Evolutionary conservation across 352 stramenopile species (phyloP).

Genomic region (Peronospora tabacina): DNA sequence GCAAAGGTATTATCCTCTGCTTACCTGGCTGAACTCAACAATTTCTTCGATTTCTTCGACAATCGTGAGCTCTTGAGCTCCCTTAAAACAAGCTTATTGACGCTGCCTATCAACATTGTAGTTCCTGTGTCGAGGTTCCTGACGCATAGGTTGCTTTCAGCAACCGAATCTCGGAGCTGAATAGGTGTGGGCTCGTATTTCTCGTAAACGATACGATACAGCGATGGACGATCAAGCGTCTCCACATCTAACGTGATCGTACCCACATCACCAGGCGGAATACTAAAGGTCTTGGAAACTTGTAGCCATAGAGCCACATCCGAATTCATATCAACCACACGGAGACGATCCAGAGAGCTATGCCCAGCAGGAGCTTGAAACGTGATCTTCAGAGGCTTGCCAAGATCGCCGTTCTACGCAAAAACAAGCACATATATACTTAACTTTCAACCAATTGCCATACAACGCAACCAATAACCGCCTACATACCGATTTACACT

Average conservation of each 20-base stretch:
- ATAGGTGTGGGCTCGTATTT: slow-evolving; percentile 77
- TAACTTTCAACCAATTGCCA: neutral
- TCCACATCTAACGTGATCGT: slow-evolving; percentile 79
- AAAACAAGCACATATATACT: slow-evolving; percentile 1
- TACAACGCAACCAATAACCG: slow-evolving; percentile 2
- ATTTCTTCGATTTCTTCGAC: slow-evolving; percentile 43
- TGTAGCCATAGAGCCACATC: slow-evolving; percentile 76
- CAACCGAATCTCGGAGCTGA: slow-evolving; percentile 39
- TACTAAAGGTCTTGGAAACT: slow-evolving; percentile 76
- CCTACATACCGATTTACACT: slow-evolving; percentile 58
- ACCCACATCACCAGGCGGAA: slow-evolving; percentile 65
- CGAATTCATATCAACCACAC: slow-evolving; percentile 82
- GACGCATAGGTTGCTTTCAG: slow-evolving; percentile 64
- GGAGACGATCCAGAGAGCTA: slow-evolving; percentile 70
- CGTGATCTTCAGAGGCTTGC: slow-evolving; percentile 68
- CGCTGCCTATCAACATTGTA: slow-evolving; percentile 61
- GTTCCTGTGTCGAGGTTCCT: slow-evolving; percentile 78
- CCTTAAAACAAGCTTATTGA: slow-evolving; percentile 73
- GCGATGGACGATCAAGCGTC: slow-evolving; percentile 63
- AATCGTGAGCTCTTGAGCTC: slow-evolving; percentile 53
- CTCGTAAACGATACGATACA: slow-evolving; percentile 85
- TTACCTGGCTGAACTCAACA: slow-evolving; percentile 57
- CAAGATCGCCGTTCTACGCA: slow-evolving; percentile 64
- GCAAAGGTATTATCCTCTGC: neutral
- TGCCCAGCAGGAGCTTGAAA: slow-evolving; percentile 67